phyloP scores from a whole-genome alignment of 2,329 filamentous ascomycete genomes.

The Lasiodiplodia gonubiensis region DNA sequence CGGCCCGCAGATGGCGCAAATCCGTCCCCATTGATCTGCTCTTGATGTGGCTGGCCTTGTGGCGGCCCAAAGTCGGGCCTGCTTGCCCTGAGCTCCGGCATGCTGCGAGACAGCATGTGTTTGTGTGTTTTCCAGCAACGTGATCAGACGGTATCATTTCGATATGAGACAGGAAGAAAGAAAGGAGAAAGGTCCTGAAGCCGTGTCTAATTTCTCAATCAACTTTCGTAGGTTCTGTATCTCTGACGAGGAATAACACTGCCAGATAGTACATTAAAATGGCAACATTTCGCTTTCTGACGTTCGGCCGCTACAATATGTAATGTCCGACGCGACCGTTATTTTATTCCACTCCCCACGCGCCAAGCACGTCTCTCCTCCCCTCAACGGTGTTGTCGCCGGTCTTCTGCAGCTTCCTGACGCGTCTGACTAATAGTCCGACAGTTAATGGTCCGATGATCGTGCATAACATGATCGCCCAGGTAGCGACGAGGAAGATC shows the following conservation, averaged over 20 bases:
- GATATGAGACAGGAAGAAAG: background rate
- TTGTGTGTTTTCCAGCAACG: too few relatives aligned
- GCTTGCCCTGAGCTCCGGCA: background rate
- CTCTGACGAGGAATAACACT: background rate
- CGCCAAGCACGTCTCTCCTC: conserved; percentile 49
- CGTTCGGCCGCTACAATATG: background rate
- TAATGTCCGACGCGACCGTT: background rate
- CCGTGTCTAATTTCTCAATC: background rate
- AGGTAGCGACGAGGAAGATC: conserved; percentile 60
- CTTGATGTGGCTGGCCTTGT: background rate
- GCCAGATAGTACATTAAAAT: background rate
- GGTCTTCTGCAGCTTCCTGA: conserved; percentile 48
- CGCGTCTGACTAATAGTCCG: conserved; percentile 55
- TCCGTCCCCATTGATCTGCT: background rate
- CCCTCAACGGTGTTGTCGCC: conserved; percentile 38
- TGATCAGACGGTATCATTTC: background rate
- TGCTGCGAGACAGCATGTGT: background rate
- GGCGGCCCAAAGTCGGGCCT: conserved; percentile 22
- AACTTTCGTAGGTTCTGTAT: background rate
- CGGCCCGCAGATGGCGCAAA: background rate
- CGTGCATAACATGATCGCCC: conserved; percentile 64
- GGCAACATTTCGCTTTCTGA: background rate
- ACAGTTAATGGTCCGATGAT: conserved; percentile 61
- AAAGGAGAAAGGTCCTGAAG: too few relatives aligned
- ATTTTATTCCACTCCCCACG: conserved; percentile 48